Conservation (phyloP, 805 yeast genomes). For the Scheffersomyces lignosus region DNA sequence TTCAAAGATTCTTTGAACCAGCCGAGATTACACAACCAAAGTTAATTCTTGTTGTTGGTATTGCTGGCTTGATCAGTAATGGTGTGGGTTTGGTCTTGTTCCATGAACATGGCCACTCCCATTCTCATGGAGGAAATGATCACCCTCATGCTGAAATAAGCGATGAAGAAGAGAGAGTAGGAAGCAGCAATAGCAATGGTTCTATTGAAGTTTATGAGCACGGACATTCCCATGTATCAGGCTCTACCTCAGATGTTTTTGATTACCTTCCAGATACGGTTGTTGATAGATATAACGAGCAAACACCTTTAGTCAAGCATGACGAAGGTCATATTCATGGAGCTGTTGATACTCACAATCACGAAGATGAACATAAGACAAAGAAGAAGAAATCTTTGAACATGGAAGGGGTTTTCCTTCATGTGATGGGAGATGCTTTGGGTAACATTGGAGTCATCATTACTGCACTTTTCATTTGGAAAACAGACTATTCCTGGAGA, state of each 20-base stretch:
- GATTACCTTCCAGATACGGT: slow-evolving; percentile 48
- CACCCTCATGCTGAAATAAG: slow-evolving; percentile 23
- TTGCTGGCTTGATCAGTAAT: slow-evolving; percentile 80
- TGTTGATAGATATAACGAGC: slow-evolving; percentile 43
- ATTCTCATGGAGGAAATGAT: slow-evolving; percentile 51
- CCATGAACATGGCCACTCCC: slow-evolving; percentile 66
- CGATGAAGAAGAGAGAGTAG: slow-evolving; percentile 5
- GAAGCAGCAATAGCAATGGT: slow-evolving; percentile 2
- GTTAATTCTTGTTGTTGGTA: slow-evolving; percentile 78
- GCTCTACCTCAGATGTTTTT: slow-evolving; percentile 28
- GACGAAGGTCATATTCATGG: slow-evolving; percentile 15
- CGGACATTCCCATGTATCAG: slow-evolving; percentile 5
- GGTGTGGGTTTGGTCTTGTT: slow-evolving; percentile 80
- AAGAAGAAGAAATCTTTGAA: slow-evolving; percentile 66
- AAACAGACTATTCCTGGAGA: slow-evolving; percentile 86
- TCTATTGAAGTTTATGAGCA: slow-evolving; percentile 1
- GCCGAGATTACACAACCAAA: slow-evolving; percentile 79
- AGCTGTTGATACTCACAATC: slow-evolving; percentile 8
- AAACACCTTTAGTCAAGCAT: slow-evolving; percentile 31
- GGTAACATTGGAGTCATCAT: slow-evolving; percentile 92
- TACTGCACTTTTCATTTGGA: slow-evolving; percentile 92
- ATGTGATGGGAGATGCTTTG: slow-evolving; percentile 93
- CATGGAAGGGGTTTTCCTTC: slow-evolving; percentile 96
- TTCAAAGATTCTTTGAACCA: slow-evolving; percentile 84
- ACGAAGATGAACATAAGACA: slow-evolving; percentile 10